Evolutionary conservation across 2,329 filamentous ascomycete genomes (phyloP).

Genomic region (Rhytidhysteron rufulum): DNA sequence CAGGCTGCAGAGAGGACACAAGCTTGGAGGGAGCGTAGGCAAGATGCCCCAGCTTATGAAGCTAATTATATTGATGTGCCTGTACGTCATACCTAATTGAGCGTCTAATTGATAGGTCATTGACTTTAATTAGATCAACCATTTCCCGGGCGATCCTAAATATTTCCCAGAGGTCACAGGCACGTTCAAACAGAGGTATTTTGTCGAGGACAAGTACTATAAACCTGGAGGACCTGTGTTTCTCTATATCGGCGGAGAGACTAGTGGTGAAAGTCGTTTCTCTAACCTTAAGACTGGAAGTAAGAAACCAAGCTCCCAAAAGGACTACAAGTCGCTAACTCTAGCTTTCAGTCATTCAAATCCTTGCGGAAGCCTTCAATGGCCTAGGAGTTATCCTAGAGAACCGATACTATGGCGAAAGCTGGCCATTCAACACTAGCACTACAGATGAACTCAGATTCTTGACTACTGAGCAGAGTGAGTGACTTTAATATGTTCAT

Average conservation of each 20-base stretch:
- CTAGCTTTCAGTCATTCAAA: slow-evolving; percentile 44
- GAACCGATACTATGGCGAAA: slow-evolving; percentile 50
- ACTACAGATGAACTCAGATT: slow-evolving; percentile 49
- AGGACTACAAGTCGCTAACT: not conserved
- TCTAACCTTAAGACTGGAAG: slow-evolving; percentile 40
- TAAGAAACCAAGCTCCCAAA: slow-evolving; percentile 11
- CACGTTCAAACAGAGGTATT: slow-evolving; percentile 55
- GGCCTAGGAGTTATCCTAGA: slow-evolving; percentile 54
- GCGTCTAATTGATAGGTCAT: not conserved
- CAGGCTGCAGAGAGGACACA: not conserved
- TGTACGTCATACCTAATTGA: slow-evolving; percentile 7
- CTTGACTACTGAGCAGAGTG: slow-evolving; percentile 49
- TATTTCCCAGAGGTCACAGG: slow-evolving; percentile 43
- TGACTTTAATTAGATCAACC: slow-evolving; percentile 37
- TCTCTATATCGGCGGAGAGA: slow-evolving; percentile 48
- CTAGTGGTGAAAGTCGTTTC: slow-evolving; percentile 34
- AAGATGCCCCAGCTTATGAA: slow-evolving; percentile 13
- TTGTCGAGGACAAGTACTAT: slow-evolving; percentile 53
- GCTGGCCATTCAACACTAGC: slow-evolving; percentile 46
- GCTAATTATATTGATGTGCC: slow-evolving; percentile 23
- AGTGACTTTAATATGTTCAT: not conserved
- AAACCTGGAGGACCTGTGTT: slow-evolving; percentile 51
- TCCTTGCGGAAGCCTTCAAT: slow-evolving; percentile 52
- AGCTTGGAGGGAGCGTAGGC: slow-evolving; percentile 8
- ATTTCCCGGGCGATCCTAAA: slow-evolving; percentile 40